Conservation (phyloP, 371 early-diverging fungal genomes). For the Mucor circinelloides region DNA sequence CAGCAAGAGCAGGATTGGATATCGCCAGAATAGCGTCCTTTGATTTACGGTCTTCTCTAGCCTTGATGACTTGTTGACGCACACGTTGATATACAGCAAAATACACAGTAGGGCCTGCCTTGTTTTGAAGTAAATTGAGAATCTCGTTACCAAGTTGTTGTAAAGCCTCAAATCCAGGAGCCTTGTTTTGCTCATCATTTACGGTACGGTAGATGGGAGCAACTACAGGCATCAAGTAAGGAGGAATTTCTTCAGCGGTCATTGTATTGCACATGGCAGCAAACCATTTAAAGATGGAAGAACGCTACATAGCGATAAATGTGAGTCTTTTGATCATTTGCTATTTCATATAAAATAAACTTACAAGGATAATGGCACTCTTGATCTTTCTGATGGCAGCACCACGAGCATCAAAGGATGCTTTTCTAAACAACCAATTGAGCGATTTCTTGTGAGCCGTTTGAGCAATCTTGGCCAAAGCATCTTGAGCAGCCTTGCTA, state of each 20-base stretch:
- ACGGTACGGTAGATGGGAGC: slow-evolving; percentile 82
- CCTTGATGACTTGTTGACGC: slow-evolving; percentile 59
- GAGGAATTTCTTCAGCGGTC: slow-evolving; percentile 54
- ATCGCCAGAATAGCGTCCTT: slow-evolving; percentile 59
- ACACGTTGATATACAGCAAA: slow-evolving; percentile 73
- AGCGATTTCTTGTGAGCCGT: slow-evolving; percentile 46
- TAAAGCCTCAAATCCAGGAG: slow-evolving; percentile 66
- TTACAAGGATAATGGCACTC: slow-evolving; percentile 53
- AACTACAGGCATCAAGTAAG: slow-evolving; percentile 74
- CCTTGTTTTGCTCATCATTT: slow-evolving; percentile 73
- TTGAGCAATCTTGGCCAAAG: slow-evolving; percentile 18
- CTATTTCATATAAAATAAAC: neutral
- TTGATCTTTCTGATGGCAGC: slow-evolving; percentile 49
- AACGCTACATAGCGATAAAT: slow-evolving; percentile 51
- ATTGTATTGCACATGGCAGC: slow-evolving; percentile 83
- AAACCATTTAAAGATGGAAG: slow-evolving; percentile 85
- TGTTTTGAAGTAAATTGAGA: slow-evolving; percentile 74
- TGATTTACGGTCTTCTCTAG: slow-evolving; percentile 40
- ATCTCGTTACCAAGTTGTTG: slow-evolving; percentile 82
- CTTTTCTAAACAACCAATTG: slow-evolving; percentile 64
- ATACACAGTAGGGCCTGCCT: slow-evolving; percentile 78
- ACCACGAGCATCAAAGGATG: slow-evolving; percentile 73
- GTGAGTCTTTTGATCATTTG: neutral
- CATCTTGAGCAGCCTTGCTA: slow-evolving; percentile 9
- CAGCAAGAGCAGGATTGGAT: slow-evolving; percentile 33